Base-by-base conservation (phyloP, 2,329 filamentous ascomycete genomes). In the Aspergillus vadensis region DNA sequence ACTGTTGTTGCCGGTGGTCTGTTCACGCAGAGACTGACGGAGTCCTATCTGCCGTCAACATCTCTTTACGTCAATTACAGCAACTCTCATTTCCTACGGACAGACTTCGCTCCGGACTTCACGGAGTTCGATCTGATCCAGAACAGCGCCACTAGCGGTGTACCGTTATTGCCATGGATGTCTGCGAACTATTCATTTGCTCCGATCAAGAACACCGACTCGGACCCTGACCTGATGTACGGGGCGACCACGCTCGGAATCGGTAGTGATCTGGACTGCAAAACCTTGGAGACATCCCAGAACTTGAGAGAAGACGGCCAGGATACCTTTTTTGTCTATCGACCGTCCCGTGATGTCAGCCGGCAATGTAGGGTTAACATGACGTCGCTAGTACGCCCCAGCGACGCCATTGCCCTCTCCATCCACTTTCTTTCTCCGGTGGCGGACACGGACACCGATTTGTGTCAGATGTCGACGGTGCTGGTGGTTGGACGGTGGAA, bases 101-200 rank as follows among this genome's bases (percentile, higher is more conserved):
- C 65, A 4, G 71, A 74, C 32, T 74, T 74, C 58, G 69, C 73
- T 0, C 70, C 67, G 2, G 69, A 74, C 36, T 74, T 75, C 25
- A 74, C 72, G 2, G 72, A 74, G 49, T 74, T 74, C 58, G 72
- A 74, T 39, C 55, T 75, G 36, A 74, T 75, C 10, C 72, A 75
- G 49, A 73, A 70, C 7, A 74, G 73, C 43, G 73, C 74, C 39
- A 73, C 68, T 15, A 74, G 72, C 27, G 72, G 72, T 0, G 64
- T 73, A 2, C 69, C 72, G 4, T 64, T 73, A 57, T 60, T 74
- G 5, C 59, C 73, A 0, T 75, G 73, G 73, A 74, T 72, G 1
- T 69, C 69, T 23, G 59, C 72, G 8, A 71, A 73, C 17, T 63
- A 69, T 23, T 73, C 73, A 1, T 75, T 74, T 17, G 59, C 72